phyloP scores from a whole-genome alignment of 2,329 filamentous ascomycete species.

The Bipolaris zeicola region DNA sequence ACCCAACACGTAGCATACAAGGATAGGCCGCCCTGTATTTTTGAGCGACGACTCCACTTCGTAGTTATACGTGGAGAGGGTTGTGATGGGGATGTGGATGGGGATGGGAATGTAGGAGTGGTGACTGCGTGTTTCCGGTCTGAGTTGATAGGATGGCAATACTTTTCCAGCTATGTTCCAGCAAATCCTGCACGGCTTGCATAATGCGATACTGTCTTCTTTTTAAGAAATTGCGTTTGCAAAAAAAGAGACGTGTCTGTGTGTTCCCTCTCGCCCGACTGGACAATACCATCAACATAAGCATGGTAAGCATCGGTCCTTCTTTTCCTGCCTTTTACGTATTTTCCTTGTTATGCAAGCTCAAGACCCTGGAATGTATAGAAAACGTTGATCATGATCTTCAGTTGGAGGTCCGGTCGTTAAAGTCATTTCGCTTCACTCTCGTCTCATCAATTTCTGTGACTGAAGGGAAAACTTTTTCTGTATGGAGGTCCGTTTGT shows the following conservation, averaged over 20 bases:
- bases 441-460: background rate
- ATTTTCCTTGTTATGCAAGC: constrained; percentile 1
- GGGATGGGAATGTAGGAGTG: too few relatives aligned
- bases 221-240: too few relatives aligned
- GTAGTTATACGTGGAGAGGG: background rate
- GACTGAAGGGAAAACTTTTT: background rate
- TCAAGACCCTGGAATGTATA: too few relatives aligned
- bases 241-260: too few relatives aligned
- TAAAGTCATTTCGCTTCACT: background rate
- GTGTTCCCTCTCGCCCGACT: too few relatives aligned
- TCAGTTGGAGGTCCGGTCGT: background rate
- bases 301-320: too few relatives aligned
- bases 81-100: background rate
- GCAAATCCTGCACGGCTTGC: too few relatives aligned
- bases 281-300: too few relatives aligned
- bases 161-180: too few relatives aligned
- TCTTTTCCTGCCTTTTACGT: too few relatives aligned
- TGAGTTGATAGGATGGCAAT: too few relatives aligned
- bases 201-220: too few relatives aligned
- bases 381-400: background rate
- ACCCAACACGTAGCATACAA: background rate
- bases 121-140: background rate
- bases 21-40: background rate
- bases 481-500: background rate
- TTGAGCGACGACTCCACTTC: background rate